Conservation (phyloP, 2,329 filamentous ascomycete species). For the Didymella lethalis region DNA sequence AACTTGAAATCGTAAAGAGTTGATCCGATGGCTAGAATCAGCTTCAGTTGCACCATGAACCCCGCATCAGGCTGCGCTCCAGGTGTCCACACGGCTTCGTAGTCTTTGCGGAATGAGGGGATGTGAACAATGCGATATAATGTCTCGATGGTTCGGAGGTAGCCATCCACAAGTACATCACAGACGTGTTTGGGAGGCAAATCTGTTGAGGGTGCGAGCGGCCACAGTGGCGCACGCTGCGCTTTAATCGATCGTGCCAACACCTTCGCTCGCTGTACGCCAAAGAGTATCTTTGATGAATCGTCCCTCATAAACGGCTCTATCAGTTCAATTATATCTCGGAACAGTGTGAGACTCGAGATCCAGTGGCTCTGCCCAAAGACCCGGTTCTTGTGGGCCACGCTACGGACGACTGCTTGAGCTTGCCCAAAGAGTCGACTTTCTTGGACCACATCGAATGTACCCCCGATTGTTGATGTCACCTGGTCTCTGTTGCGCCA, state of each 20-base stretch:
- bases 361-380: constrained; percentile 68
- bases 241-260: constrained; percentile 63
- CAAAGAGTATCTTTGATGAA: constrained; percentile 45
- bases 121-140: constrained; percentile 62
- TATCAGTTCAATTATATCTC: constrained; percentile 56
- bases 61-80: constrained; percentile 43
- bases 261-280: constrained; percentile 61
- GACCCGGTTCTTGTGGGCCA: constrained; percentile 64
- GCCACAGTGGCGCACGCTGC: constrained; percentile 59
- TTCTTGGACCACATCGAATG: constrained; percentile 56
- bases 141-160: constrained; percentile 59
- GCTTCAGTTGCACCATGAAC: constrained; percentile 65
- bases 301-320: constrained; percentile 54
- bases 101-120: constrained; percentile 59
- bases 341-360: constrained; percentile 56
- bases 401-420: constrained; percentile 51
- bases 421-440: constrained; percentile 41
- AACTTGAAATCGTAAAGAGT: constrained; percentile 60
- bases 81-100: constrained; percentile 60
- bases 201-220: constrained; percentile 50
- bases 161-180: constrained; percentile 59
- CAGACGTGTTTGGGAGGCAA: constrained; percentile 59
- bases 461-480: constrained; percentile 50
- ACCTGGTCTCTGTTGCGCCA: constrained; percentile 50
- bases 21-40: constrained; percentile 66